phyloP scores from a whole-genome alignment of 805 yeast species.

The Saccharomycodes ludwigii region DNA sequence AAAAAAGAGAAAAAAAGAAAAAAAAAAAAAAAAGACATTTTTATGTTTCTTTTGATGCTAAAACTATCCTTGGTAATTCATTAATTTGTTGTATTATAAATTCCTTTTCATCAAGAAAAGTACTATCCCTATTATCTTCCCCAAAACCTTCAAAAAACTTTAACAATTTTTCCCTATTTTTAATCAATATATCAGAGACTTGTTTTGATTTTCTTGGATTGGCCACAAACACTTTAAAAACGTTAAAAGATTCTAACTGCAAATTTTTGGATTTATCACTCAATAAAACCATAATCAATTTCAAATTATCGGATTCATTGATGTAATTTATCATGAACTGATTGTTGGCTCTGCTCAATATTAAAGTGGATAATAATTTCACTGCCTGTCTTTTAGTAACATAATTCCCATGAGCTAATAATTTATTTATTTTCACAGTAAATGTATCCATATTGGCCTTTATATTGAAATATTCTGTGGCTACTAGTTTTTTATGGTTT shows the following conservation, averaged over 20 bases:
- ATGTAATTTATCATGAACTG: slow-evolving; percentile 65
- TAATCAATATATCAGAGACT: slow-evolving; percentile 67
- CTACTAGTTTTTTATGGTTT: slow-evolving; percentile 51
- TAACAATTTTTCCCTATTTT: slow-evolving; percentile 69
- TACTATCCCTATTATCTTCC: slow-evolving; percentile 43
- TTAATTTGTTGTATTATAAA: slow-evolving; percentile 69
- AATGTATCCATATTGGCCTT: slow-evolving; percentile 42
- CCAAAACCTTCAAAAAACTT: slow-evolving; percentile 56
- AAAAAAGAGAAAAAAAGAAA: too few species aligned
- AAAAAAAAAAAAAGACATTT: too few species aligned
- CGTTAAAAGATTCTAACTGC: slow-evolving; percentile 83
- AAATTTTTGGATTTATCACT: slow-evolving; percentile 84
- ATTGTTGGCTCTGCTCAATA: slow-evolving; percentile 60
- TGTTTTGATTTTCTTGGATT: slow-evolving; percentile 82
- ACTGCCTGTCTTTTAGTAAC: slow-evolving; percentile 89
- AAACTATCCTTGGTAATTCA: slow-evolving; percentile 60
- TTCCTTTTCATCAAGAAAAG: slow-evolving; percentile 65
- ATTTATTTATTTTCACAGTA: slow-evolving; percentile 47
- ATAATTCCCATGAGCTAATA: slow-evolving; percentile 70
- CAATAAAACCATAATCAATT: slow-evolving; percentile 72
- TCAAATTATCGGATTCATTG: slow-evolving; percentile 69
- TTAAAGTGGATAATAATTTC: slow-evolving; percentile 58
- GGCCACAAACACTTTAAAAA: slow-evolving; percentile 91
- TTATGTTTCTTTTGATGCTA: too few species aligned
- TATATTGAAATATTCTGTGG: slow-evolving; percentile 48